These are phyloP conservation scores for Lentinula sp. DNA, from an alignment of 768 basidiomycete genomes.

Conservation along the genomic window DNA sequence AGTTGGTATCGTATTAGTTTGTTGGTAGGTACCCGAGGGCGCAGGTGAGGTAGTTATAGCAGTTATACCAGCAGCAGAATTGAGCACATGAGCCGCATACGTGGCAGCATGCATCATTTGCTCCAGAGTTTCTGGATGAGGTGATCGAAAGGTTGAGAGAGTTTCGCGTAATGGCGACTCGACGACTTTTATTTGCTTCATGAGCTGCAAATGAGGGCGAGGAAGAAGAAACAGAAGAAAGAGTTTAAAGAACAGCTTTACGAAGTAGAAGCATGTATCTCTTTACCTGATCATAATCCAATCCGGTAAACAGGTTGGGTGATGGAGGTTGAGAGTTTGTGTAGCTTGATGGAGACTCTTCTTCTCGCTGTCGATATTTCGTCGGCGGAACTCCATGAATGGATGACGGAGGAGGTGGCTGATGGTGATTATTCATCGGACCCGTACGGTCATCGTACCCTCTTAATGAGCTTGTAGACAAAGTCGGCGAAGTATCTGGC, in stretches of 20 bases:
- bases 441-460: not conserved
- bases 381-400: not conserved
- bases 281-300: constrained; percentile 5
- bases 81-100: constrained; percentile 39
- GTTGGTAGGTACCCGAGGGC: not conserved
- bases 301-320: not conserved
- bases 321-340: constrained; percentile 3
- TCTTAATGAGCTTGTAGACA: constrained; percentile 11
- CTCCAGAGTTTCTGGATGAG: constrained; percentile 19
- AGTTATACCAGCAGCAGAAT: constrained; percentile 21
- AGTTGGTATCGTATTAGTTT: not conserved
- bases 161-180: constrained; percentile 1
- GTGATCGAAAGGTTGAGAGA: not conserved
- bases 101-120: constrained; percentile 38
- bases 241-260: not conserved
- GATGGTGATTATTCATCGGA: not conserved
- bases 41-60: not conserved
- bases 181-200: constrained; percentile 4
- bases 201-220: not conserved
- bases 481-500: constrained; percentile 16
- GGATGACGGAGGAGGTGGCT: not conserved
- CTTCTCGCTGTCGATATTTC: not conserved
- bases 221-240: not conserved
- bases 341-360: not conserved
- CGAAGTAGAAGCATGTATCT: not conserved